These are phyloP conservation scores for Lathyrus tuberosus DNA, from an alignment of 306 rosid species.

Conservation along the genomic window DNA sequence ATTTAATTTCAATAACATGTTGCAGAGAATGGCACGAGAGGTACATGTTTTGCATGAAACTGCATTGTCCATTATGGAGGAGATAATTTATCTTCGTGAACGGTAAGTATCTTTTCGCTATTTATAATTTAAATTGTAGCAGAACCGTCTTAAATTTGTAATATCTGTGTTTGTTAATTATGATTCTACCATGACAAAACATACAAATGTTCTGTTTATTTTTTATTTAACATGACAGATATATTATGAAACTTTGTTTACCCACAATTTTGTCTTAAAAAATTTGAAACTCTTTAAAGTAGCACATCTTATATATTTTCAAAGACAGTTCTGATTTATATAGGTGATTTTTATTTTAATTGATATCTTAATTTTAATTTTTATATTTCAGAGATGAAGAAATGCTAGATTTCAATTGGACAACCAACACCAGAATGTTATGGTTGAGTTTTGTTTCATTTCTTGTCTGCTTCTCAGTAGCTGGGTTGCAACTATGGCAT, in stretches of 20 bases:
- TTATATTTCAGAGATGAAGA: conserved; percentile 53
- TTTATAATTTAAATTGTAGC: no score
- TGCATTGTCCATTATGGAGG: conserved; percentile 60
- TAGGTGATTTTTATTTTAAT: neutral
- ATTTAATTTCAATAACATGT: neutral
- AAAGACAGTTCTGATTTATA: neutral
- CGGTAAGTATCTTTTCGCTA: conserved; percentile 44
- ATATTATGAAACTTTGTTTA: no score
- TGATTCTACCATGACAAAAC: no score
- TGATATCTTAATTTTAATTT: neutral
- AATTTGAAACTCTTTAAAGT: no score
- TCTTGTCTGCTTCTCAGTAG: conserved; percentile 64
- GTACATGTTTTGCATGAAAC: conserved; percentile 50
- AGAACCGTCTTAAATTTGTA: no score
- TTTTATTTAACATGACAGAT: no score
- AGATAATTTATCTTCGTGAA: conserved; percentile 62
- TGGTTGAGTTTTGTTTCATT: conserved; percentile 59
- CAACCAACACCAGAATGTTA: conserved; percentile 39
- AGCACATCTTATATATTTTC: no score
- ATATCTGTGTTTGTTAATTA: no score
- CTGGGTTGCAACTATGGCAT: conserved; percentile 71
- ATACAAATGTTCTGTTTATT: no score
- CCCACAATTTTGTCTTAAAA: no score
- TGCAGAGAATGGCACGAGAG: conserved; percentile 60
- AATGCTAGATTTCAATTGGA: conserved; percentile 57